These are phyloP conservation scores for Theobroma cacao DNA, from an alignment of 345 rosid genomes.

Conservation along the genomic window DNA sequence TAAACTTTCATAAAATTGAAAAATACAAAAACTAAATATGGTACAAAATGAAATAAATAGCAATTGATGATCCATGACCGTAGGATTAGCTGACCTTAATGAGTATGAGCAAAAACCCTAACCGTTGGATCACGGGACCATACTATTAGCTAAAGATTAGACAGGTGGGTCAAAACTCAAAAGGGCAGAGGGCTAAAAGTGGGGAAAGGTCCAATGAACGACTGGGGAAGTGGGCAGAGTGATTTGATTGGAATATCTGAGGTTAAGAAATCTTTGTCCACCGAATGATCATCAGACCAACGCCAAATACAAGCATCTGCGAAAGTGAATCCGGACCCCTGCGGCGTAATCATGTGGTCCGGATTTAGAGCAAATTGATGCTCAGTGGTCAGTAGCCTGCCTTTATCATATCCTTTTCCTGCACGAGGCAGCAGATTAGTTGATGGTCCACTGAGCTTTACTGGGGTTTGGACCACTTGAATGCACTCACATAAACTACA, in stretches of 20 bases:
- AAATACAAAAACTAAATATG: too few relatives aligned
- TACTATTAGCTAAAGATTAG: too few relatives aligned
- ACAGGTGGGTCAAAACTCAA: neutral
- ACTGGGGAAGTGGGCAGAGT: neutral
- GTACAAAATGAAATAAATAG: neutral
- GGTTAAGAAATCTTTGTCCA: neutral
- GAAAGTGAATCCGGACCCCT: neutral
- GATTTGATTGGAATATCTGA: neutral
- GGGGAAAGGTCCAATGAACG: neutral
- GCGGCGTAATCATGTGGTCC: neutral
- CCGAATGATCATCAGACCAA: neutral
- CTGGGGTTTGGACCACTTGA: neutral
- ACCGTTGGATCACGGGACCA: neutral
- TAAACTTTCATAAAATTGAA: too few relatives aligned
- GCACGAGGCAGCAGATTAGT: neutral
- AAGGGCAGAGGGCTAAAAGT: too few relatives aligned
- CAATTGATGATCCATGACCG: neutral
- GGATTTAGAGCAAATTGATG: neutral
- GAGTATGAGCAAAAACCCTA: neutral
- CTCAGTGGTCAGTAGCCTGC: neutral
- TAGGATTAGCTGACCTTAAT: neutral
- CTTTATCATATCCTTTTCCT: too few relatives aligned
- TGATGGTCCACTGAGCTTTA: neutral
- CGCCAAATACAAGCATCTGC: neutral
- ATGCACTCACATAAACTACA: neutral